Conservation (phyloP, 495 filamentous ascomycete species). For the Tetracladium setigerum region DNA sequence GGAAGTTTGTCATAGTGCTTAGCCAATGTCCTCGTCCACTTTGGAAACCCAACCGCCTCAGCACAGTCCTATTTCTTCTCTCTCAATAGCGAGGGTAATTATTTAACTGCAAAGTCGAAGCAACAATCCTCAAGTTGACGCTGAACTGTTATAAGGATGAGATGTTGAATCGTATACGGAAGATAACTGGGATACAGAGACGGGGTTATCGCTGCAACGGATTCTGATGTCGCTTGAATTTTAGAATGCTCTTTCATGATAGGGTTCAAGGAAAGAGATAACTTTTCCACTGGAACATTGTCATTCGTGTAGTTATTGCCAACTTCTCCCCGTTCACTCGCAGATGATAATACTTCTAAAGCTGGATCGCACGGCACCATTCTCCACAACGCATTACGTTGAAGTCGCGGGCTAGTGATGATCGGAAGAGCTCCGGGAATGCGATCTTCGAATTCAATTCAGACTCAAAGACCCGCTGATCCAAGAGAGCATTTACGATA, state of each 20-base stretch:
- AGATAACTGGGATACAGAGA: constrained; percentile 31
- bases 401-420: constrained; percentile 19
- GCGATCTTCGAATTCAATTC: constrained; percentile 26
- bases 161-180: constrained; percentile 29
- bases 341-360: constrained; percentile 21
- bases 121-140: constrained; percentile 30
- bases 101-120: constrained; percentile 28
- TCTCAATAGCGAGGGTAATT: constrained; percentile 25
- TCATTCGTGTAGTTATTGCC: constrained; percentile 4
- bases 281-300: constrained; percentile 8
- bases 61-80: constrained; percentile 28
- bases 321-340: constrained; percentile 9
- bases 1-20: constrained; percentile 23
- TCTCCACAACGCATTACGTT: constrained; percentile 22
- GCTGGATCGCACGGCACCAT: constrained; percentile 22
- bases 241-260: constrained; percentile 5
- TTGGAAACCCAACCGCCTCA: constrained; percentile 30
- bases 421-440: constrained; percentile 28
- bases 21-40: constrained; percentile 26
- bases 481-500: constrained; percentile 24
- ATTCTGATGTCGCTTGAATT: constrained; percentile 2
- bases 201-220: constrained; percentile 5
- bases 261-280: background rate
- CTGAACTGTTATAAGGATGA: constrained; percentile 28
- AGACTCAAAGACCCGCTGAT: constrained; percentile 25